These are phyloP conservation scores for Dactylis glomerata DNA, from an alignment of 176 grass and related monocot genomes.

Conservation along the genomic window DNA sequence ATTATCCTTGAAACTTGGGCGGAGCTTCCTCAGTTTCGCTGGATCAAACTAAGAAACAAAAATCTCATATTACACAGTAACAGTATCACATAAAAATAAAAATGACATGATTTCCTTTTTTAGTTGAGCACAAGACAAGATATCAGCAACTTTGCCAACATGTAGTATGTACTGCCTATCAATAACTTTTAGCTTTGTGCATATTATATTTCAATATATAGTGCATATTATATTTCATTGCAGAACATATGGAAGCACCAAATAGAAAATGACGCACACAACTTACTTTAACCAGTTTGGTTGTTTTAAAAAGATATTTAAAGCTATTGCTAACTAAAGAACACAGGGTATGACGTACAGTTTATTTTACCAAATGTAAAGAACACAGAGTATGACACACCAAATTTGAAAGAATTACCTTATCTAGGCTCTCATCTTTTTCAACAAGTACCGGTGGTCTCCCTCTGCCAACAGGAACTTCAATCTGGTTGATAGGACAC, in stretches of 20 bases:
- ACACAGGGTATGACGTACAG: too few relatives aligned
- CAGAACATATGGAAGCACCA: neutral
- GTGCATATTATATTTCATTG: neutral
- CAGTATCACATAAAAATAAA: neutral
- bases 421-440: constrained; percentile 87
- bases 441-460: constrained; percentile 57
- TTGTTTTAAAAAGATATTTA: neutral
- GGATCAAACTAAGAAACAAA: constrained; percentile 73
- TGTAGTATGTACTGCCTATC: neutral
- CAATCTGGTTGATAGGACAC: constrained; percentile 49
- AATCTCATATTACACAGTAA: neutral
- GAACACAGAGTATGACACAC: too few relatives aligned
- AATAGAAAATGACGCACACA: neutral
- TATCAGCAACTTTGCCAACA: neutral
- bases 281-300: neutral
- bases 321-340: neutral
- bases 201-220: neutral
- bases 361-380: neutral
- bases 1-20: constrained; percentile 94
- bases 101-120: neutral
- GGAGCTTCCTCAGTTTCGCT: constrained; percentile 80
- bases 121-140: neutral
- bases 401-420: constrained; percentile 40
- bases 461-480: constrained; percentile 92
- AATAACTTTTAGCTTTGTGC: neutral